Evolutionary conservation across 1,139 yeast species (phyloP), one percentile per base, ranked within the genome.

Genomic region (Spencermartinsiella ligniputridi): DNA sequence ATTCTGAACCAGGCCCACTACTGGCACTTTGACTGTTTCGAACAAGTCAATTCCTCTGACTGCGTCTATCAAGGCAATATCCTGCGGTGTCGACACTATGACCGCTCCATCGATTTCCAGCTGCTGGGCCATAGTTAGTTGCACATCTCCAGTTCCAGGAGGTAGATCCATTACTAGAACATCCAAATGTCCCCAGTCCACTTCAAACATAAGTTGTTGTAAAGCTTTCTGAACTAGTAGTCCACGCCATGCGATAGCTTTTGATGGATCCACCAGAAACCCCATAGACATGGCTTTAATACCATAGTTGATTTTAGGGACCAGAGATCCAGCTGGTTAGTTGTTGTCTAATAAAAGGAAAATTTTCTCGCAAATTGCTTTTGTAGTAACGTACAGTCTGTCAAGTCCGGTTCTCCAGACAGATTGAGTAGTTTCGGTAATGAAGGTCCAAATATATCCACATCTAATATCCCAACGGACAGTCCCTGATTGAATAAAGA

Each of bases 91-190:
- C 1, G 90, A 80, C 1, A 87, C 95, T 40, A 87, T 78, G 0
- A 87, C 74, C 0, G 95, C 88, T 1, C 95, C 96, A 53, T 81
- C 84, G 0, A 87, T 78, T 40, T 75, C 71, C n/a, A 85, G 63
- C 55, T 81, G 84, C 61, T 87, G 96, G 24, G 90, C 81, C 21
- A 88, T 72, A 0, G 95, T 84, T 46, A 87, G 69, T 57, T 87
- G 96, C 0, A 88, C 84, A 58, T 87, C 96, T 11, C 96, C 96
- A 0, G 96, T 87, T 3, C 96, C 96, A 0, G 96, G 96, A 1
- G 96, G 96, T 86, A 87, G 78, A 55, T 87, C 96, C 15, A 87
- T 69, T 1, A 87, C 81, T 43, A 87, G 68, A 22, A 79, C 74
- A 60, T 87, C 96, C 41, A 86, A 63, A n/a, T 68, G 62, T 6